These are phyloP conservation scores for Hygrophorus russula DNA, from an alignment of 768 basidiomycete species.

Conservation along the genomic window DNA sequence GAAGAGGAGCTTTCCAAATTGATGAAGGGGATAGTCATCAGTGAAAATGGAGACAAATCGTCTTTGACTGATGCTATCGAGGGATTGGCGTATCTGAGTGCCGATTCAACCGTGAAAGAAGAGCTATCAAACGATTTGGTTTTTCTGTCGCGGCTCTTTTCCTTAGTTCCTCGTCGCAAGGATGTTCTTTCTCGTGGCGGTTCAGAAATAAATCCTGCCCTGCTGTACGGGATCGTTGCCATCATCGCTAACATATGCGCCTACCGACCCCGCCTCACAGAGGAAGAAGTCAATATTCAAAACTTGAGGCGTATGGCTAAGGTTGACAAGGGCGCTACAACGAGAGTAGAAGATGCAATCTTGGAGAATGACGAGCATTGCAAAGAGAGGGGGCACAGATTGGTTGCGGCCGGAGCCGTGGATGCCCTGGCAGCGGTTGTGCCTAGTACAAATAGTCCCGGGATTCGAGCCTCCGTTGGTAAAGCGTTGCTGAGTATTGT, in stretches of 20 bases:
- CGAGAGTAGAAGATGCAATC: slow-evolving; percentile 15
- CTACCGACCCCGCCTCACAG: slow-evolving; percentile 58
- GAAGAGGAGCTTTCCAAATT: slow-evolving; percentile 37
- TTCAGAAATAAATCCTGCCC: slow-evolving; percentile 29
- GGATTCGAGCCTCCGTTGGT: slow-evolving; percentile 47
- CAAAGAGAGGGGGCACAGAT: slow-evolving; percentile 40
- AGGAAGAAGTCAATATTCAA: slow-evolving; percentile 76
- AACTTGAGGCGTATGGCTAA: slow-evolving; percentile 72
- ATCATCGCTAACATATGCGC: slow-evolving; percentile 67
- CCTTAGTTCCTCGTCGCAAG: slow-evolving; percentile 44
- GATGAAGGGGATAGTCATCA: slow-evolving; percentile 47
- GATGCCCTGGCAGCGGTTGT: slow-evolving; percentile 49
- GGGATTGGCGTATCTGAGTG: slow-evolving; percentile 75
- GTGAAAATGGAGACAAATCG: slow-evolving; percentile 22
- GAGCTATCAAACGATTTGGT: slow-evolving; percentile 36
- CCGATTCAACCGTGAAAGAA: slow-evolving; percentile 53
- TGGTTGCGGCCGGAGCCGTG: slow-evolving; percentile 54
- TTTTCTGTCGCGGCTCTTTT: slow-evolving; percentile 49
- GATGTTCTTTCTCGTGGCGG: slow-evolving; percentile 10
- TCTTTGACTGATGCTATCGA: slow-evolving; percentile 62
- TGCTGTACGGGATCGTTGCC: slow-evolving; percentile 69
- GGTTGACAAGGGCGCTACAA: slow-evolving; percentile 17
- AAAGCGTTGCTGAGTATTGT: slow-evolving; percentile 59
- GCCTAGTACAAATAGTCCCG: slow-evolving; percentile 48
- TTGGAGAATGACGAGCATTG: slow-evolving; percentile 64